These are phyloP conservation scores for Corymbia citriodora DNA, from an alignment of 441 rosid species.

Conservation along the genomic window DNA sequence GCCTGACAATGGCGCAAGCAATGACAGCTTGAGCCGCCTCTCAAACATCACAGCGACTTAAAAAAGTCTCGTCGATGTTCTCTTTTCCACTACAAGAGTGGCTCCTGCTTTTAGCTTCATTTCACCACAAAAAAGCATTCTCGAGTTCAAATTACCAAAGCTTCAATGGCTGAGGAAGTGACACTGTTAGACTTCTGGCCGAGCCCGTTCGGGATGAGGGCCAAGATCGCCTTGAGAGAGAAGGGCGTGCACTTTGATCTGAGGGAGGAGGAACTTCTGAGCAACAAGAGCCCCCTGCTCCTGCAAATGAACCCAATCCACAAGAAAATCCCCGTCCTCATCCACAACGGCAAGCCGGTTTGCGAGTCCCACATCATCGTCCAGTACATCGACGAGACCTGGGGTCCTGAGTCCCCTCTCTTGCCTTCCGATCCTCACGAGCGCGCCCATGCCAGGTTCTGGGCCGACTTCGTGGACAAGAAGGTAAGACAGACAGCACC, in stretches of 20 bases:
- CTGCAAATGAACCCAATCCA: not conserved
- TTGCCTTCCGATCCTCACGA: not conserved
- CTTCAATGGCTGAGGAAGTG: not conserved
- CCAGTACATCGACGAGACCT: not conserved
- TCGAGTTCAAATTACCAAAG: not conserved
- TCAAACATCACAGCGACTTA: not conserved
- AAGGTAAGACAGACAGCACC: not conserved
- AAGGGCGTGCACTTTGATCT: not conserved
- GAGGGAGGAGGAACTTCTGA: not conserved
- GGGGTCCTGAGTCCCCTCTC: not conserved
- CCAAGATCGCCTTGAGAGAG: not conserved
- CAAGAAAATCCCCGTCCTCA: not conserved
- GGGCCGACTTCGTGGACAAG: not conserved
- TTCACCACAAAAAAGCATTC: not conserved
- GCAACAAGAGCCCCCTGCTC: not conserved
- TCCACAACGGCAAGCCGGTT: not conserved
- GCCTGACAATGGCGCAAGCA: not conserved
- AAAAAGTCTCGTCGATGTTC: not conserved
- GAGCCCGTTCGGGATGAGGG: not conserved
- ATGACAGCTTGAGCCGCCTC: not conserved
- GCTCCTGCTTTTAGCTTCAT: not conserved
- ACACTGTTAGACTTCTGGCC: not conserved
- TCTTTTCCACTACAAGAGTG: not conserved
- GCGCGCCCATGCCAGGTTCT: not conserved
- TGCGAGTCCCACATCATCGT: not conserved